A percentile compares a stretch with the other conserved stretches of the same genome.
phyloP scores from a whole-genome alignment of 208 protist genomes.

The Leishmania mexicana region DNA sequence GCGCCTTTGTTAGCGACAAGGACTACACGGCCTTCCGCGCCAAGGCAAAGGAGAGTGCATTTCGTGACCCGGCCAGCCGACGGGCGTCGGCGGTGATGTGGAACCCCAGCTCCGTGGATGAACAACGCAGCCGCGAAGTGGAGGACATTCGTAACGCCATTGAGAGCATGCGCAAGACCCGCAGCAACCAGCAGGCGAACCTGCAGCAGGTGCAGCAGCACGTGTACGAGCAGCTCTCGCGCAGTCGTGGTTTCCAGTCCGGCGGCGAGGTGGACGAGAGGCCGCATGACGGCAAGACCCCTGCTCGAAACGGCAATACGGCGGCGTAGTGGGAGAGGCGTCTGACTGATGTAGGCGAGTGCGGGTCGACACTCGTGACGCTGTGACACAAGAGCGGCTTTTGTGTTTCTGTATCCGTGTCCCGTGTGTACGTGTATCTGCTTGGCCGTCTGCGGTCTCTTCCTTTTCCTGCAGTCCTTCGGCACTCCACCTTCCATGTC shows the following conservation, averaged over 20 bases:
- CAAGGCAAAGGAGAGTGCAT: conserved; percentile 27
- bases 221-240: conserved; percentile 35
- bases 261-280: background rate
- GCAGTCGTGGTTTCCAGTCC: conserved; percentile 26
- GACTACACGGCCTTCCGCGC: conserved; percentile 26
- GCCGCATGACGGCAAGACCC: background rate
- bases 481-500: background rate
- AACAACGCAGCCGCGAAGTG: conserved; percentile 12
- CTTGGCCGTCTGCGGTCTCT: background rate
- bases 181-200: conserved; percentile 25
- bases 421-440: background rate
- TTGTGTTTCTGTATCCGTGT: background rate
- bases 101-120: background rate
- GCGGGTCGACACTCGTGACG: background rate
- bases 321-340: background rate
- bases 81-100: background rate
- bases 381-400: background rate
- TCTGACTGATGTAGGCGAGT: background rate
- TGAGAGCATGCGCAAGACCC: conserved; percentile 22
- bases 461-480: background rate
- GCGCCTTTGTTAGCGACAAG: conserved; percentile 25
- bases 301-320: background rate
- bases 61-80: conserved; percentile 9
- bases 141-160: conserved; percentile 21
- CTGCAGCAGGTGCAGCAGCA: conserved; percentile 31